A percentile compares a stretch with the other conserved stretches of the same genome.
Evolutionary conservation across 345 rosid genomes (phyloP).

Genomic region (Draba incana): DNA sequence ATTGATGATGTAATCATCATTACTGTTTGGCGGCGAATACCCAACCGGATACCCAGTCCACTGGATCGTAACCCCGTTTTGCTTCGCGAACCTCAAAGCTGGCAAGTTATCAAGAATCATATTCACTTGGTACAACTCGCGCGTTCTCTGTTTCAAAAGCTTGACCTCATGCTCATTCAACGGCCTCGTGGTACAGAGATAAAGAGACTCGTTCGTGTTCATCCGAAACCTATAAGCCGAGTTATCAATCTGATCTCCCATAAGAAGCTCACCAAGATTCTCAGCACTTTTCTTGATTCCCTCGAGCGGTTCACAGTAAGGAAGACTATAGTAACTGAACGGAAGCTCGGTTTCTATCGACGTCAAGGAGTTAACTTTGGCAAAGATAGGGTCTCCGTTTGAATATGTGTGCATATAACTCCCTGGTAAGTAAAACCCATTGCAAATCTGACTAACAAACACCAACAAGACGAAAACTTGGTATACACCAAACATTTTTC

Average conservation of each 20-base stretch:
- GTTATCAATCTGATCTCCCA: conserved; percentile 94
- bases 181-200: conserved; percentile 63
- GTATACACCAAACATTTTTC: conserved; percentile 42
- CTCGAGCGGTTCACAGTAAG: conserved; percentile 63
- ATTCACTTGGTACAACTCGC: conserved; percentile 82
- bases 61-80: conserved; percentile 71
- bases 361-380: conserved; percentile 90
- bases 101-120: conserved; percentile 90
- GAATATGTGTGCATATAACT: conserved; percentile 88
- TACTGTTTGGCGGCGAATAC: conserved; percentile 63
- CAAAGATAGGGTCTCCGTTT: conserved; percentile 46
- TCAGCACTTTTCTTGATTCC: conserved; percentile 77
- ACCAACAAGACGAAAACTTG: conserved; percentile 51
- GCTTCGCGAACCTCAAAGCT: conserved; percentile 69
- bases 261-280: conserved; percentile 89
- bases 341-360: conserved; percentile 93
- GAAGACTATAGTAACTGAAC: conserved; percentile 77
- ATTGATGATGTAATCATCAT: conserved; percentile 79
- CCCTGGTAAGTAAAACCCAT: conserved; percentile 86
- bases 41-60: conserved; percentile 92
- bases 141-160: conserved; percentile 86
- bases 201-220: conserved; percentile 70
- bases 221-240: conserved; percentile 75
- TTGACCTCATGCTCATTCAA: conserved; percentile 74
- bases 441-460: conserved; percentile 47